Percentiles rank a stretch among this genome's conserved stretches.
Conservation (phyloP, 805 yeast genomes). For the Yarrowia keelungensis region DNA sequence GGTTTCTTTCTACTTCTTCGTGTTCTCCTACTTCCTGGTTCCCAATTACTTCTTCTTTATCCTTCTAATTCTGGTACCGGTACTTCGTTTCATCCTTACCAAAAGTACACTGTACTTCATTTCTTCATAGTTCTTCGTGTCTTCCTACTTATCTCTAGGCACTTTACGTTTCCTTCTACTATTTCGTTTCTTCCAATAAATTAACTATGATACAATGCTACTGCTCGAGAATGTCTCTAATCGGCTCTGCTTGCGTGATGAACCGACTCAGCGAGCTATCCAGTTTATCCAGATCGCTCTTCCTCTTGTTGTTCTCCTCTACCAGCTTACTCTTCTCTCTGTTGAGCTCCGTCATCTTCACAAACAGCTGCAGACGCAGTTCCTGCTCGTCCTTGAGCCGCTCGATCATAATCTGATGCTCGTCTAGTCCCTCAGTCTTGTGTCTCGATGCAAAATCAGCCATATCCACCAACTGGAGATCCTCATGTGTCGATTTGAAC, state of each 20-base stretch:
- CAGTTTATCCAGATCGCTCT: constrained; percentile 42
- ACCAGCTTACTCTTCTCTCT: constrained; percentile 40
- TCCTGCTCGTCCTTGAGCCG: constrained; percentile 46
- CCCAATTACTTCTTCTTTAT: no score
- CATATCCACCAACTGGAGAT: constrained; percentile 26
- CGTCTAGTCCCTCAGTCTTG: constrained; percentile 27
- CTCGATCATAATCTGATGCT: constrained; percentile 43
- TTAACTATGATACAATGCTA: background rate
- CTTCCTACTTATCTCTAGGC: no score
- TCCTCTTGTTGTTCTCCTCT: constrained; percentile 39
- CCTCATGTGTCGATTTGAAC: constrained; percentile 39
- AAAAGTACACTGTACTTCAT: no score
- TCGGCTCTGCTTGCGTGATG: constrained; percentile 35
- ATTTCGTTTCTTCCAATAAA: background rate
- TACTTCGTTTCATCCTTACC: no score
- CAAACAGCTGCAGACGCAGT: constrained; percentile 43
- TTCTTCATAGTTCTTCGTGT: no score
- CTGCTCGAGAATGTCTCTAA: constrained; percentile 28
- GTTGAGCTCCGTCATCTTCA: constrained; percentile 41
- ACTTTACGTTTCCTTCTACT: no score
- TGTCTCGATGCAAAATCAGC: constrained; percentile 38
- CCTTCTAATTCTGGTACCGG: no score
- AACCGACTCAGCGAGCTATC: constrained; percentile 15
- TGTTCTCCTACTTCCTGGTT: no score
- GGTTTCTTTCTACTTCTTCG: no score